These are phyloP conservation scores for Metarhizium sp. DNA, from an alignment of 2,329 filamentous ascomycete species.

Conservation along the genomic window DNA sequence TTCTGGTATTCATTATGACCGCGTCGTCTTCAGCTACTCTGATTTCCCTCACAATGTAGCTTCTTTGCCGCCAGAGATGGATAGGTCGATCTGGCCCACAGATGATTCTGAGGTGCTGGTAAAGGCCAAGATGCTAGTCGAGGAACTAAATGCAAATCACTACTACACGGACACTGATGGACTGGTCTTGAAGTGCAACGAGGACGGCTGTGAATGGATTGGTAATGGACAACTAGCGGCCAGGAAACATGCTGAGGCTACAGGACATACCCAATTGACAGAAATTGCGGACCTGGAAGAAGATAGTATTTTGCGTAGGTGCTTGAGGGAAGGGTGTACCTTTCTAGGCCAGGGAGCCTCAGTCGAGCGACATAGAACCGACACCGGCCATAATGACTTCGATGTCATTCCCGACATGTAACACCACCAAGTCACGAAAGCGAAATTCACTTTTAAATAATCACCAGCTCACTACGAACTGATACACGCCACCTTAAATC, in stretches of 20 bases:
- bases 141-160: conserved; percentile 56
- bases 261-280: conserved; percentile 50
- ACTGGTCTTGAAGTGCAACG: conserved; percentile 70
- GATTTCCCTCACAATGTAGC: conserved; percentile 45
- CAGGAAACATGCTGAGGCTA: conserved; percentile 50
- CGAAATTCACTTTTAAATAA: no score
- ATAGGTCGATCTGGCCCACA: conserved; percentile 51
- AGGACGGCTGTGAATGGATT: conserved; percentile 51
- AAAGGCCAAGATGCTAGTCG: conserved; percentile 55
- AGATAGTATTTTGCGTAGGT: conserved; percentile 65
- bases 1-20: conserved; percentile 89
- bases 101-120: conserved; percentile 59
- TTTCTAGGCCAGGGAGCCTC: conserved; percentile 58
- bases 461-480: not conserved
- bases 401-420: conserved; percentile 27
- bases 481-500: no score
- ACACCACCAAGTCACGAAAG: not conserved
- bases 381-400: conserved; percentile 47
- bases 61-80: conserved; percentile 59
- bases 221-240: conserved; percentile 58
- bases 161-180: conserved; percentile 86
- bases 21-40: conserved; percentile 65
- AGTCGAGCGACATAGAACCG: conserved; percentile 46
- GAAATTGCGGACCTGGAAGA: conserved; percentile 74
- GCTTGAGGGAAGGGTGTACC: conserved; percentile 53